Base-by-base conservation (phyloP, 1,139 yeast genomes). In the Yamadazyma taylorii region DNA sequence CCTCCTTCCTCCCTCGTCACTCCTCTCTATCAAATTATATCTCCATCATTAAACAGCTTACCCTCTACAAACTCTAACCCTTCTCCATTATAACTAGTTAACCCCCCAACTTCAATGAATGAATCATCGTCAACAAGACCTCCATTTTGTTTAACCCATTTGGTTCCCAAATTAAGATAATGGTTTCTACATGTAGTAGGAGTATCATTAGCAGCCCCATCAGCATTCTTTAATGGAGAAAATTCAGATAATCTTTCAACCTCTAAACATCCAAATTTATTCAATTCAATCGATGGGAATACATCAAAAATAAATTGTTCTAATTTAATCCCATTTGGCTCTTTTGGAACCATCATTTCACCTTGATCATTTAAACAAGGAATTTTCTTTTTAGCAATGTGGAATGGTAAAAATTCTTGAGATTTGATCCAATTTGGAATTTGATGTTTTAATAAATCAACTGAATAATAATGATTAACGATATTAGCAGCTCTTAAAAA, bases 231-330 rank as follows among this genome's bases (percentile, higher is more conserved):
- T 59, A 94, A 76, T 3, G 98, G 98, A 15, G 96, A 84, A 55
- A 94, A 94, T 59, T 94, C 98, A 40, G 81, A 81, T 4, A 66
- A 47, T 58, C 99, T 79, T 31, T 79, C 85, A 21, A 94, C 98
- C 64, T 94, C 98, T 46, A 94, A 72, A 56, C 95, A 87, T 1
- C 96, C 98, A 59, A 94, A 94, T 51, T 78, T 78, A n/a, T 61
- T 58, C 48, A 89, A 60, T 17, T 78, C 76, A 32, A 94, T 82
- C 26, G 82, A 76, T 35, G 94, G 90, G 66, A 92, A 94, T 29
- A 94, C 95, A 58, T 94, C 99, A 67, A 94, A 94, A 39, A 94
- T 95, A 55, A 94, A 94, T 60, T 92, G 98, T 61, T 94, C 99
- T 52, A 94, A 73, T 62, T 94, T 94, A 55, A 90, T 81, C 33